A percentile compares a stretch with the other conserved stretches of the same genome.
These are phyloP conservation scores for Xanthoconium stramineum DNA, from an alignment of 768 basidiomycete species.

Conservation along the genomic window DNA sequence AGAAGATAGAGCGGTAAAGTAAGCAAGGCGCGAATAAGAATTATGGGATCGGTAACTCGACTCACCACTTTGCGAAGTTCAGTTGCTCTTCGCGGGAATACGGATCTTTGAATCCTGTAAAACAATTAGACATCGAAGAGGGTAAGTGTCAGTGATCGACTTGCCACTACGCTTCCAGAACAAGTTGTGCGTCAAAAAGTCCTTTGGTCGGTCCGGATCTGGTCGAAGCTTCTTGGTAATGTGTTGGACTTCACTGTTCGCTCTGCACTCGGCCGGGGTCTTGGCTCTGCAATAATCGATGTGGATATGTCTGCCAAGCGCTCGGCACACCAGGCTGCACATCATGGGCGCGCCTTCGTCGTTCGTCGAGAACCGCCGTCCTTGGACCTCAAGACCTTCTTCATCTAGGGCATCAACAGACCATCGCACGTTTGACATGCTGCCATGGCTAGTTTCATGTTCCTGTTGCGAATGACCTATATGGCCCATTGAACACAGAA, in stretches of 20 bases:
- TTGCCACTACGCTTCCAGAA: no score
- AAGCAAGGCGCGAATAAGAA: neutral
- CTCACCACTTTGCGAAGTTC: no score
- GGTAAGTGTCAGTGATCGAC: neutral
- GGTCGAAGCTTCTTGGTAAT: no score
- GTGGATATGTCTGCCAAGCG: no score
- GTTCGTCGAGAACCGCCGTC: no score
- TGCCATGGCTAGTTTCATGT: constrained; percentile 60
- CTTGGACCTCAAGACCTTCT: neutral
- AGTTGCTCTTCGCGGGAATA: no score
- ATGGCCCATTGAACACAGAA: neutral
- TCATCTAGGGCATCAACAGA: constrained; percentile 49
- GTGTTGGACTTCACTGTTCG: constrained; percentile 15
- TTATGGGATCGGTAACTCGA: neutral
- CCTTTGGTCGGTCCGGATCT: no score
- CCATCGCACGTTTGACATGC: constrained; percentile 57
- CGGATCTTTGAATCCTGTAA: no score
- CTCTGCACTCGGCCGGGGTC: constrained; percentile 32
- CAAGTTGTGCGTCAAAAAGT: no score
- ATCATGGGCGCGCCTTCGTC: no score
- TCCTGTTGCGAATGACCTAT: constrained; percentile 55
- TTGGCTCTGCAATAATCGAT: constrained; percentile 53
- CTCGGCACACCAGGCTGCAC: no score
- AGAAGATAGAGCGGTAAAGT: neutral
- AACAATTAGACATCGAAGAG: neutral